These are phyloP conservation scores for Neoboletus subvelutipes DNA, from an alignment of 768 basidiomycete species.

Conservation along the genomic window DNA sequence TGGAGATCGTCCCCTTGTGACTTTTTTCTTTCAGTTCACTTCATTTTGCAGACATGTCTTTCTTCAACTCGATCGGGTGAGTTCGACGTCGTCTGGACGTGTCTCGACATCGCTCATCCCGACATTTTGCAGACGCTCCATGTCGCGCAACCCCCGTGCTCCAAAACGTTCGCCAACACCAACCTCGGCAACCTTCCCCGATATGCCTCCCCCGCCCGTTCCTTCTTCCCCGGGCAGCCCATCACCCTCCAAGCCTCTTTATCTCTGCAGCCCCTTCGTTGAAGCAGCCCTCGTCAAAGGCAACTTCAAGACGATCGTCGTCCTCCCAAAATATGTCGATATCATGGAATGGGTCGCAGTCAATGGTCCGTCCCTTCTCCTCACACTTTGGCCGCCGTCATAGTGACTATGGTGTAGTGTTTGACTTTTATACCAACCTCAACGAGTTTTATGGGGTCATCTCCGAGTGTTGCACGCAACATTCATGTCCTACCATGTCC, in stretches of 20 bases:
- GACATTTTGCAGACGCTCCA: constrained; percentile 56
- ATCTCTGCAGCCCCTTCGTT: constrained; percentile 91
- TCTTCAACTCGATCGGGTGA: constrained; percentile 81
- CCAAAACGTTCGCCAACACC: constrained; percentile 76
- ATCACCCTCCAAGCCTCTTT: constrained; percentile 59
- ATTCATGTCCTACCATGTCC: constrained; percentile 89
- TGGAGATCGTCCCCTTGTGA: neutral
- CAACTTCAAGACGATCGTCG: constrained; percentile 97
- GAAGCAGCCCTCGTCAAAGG: constrained; percentile 96
- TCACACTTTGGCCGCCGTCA: no score
- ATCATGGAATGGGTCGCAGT: constrained; percentile 98
- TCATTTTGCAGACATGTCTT: constrained; percentile 54
- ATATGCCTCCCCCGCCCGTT: constrained; percentile 41
- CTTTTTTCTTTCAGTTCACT: neutral
- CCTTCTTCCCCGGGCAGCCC: constrained; percentile 39
- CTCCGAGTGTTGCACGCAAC: constrained; percentile 88
- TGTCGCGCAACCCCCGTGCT: constrained; percentile 66
- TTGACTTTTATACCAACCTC: constrained; percentile 95
- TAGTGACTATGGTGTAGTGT: constrained; percentile 52
- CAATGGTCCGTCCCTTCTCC: constrained; percentile 64
- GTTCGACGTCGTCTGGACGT: constrained; percentile 21
- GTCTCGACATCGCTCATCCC: constrained; percentile 8
- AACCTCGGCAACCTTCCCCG: constrained; percentile 59
- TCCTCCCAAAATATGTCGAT: constrained; percentile 92
- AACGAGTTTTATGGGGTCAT: constrained; percentile 97